These are phyloP conservation scores for maize (Zea mays) DNA, from an alignment of 176 grass and related monocot species.

Conservation along the genomic window DNA sequence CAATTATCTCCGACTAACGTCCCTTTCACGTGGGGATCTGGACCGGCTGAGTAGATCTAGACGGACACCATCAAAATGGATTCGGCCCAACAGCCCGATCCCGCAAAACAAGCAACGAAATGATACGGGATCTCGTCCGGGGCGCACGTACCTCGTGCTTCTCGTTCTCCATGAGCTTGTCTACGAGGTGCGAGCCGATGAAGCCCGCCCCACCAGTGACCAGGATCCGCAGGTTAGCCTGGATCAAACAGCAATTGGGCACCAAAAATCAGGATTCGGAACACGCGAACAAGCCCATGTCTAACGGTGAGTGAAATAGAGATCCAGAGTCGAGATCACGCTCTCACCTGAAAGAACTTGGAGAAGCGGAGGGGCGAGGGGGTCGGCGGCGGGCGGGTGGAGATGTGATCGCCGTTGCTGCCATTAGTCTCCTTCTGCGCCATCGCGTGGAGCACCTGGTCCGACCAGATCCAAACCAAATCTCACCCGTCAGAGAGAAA, in stretches of 20 bases:
- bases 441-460: slow-evolving; percentile 60
- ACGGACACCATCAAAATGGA: neutral
- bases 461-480: slow-evolving; percentile 50
- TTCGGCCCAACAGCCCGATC: slow-evolving; percentile 13
- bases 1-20: slow-evolving; percentile 28
- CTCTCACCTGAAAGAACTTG: slow-evolving; percentile 90
- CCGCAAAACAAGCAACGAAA: slow-evolving; percentile 23
- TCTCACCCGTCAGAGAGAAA: slow-evolving; percentile 14
- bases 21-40: slow-evolving; percentile 45
- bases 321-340: slow-evolving; percentile 33
- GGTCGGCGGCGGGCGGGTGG: slow-evolving; percentile 75
- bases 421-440: slow-evolving; percentile 75
- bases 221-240: slow-evolving; percentile 94
- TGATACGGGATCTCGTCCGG: slow-evolving; percentile 8
- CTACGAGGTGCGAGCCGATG: slow-evolving; percentile 97
- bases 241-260: slow-evolving; percentile 20
- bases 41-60: slow-evolving; percentile 28
- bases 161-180: slow-evolving; percentile 99
- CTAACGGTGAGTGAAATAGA: neutral
- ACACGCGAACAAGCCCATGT: neutral
- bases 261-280: slow-evolving; percentile 8
- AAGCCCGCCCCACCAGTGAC: slow-evolving; percentile 98
- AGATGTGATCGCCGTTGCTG: slow-evolving; percentile 59
- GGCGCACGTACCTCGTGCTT: slow-evolving; percentile 82
- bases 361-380: slow-evolving; percentile 97